A percentile compares a stretch with the other conserved stretches of the same genome.
Conservation (phyloP, 2,329 filamentous ascomycete species). For the Uncinocarpus reesii region DNA sequence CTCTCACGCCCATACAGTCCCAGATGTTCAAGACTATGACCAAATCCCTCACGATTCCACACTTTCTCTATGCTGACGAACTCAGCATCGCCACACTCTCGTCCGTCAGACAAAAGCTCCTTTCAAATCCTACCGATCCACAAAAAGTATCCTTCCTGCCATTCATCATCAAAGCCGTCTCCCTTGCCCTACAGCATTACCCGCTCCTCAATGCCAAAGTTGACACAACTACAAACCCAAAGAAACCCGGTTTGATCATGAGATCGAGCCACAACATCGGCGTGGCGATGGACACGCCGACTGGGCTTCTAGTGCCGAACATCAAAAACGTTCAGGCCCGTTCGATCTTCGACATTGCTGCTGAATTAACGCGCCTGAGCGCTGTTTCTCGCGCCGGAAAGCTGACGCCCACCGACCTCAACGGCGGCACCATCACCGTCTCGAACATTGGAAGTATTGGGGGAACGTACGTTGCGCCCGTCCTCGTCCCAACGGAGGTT, state of each 20-base stretch:
- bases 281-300: constrained; percentile 86
- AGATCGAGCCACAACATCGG: constrained; percentile 88
- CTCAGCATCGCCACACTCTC: constrained; percentile 70
- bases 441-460: constrained; percentile 96
- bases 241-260: constrained; percentile 65
- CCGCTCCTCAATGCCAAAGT: constrained; percentile 82
- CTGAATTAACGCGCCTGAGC: constrained; percentile 65
- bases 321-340: constrained; percentile 70
- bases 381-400: constrained; percentile 62
- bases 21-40: constrained; percentile 99
- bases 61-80: constrained; percentile 91
- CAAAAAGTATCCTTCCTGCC: constrained; percentile 78
- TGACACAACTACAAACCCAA: constrained; percentile 48
- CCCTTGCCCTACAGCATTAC: constrained; percentile 67
- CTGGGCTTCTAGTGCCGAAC: constrained; percentile 81
- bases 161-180: constrained; percentile 93
- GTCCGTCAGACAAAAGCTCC: constrained; percentile 62
- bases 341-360: constrained; percentile 67
- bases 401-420: constrained; percentile 63
- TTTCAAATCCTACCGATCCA: constrained; percentile 43
- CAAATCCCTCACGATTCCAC: constrained; percentile 76
- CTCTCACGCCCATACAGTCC: constrained; percentile 67
- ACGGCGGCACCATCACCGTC: constrained; percentile 83
- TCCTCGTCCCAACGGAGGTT: constrained; percentile 83
- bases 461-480: constrained; percentile 80